Evolutionary conservation across 768 basidiomycete genomes (phyloP), one percentile per base, ranked within the genome.

Genomic region (Mycena rebaudengoi): DNA sequence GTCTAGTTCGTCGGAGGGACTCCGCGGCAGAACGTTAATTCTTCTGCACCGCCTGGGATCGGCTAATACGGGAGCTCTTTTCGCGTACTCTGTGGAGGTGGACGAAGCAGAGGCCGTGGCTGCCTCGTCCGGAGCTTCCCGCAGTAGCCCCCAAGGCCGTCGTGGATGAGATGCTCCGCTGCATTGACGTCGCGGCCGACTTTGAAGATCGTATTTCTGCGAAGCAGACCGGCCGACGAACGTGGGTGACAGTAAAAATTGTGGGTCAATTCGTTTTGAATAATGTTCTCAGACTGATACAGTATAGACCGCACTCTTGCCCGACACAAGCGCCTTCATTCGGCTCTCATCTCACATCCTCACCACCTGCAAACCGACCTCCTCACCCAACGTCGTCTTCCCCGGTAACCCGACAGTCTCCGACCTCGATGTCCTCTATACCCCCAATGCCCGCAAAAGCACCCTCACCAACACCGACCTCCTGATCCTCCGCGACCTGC

Each of bases 61-160:
- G 13, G 83, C 84, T 65, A 91, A 91, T 69, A 91, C 89, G 67
- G 96, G 93, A 4, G 82, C 85, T 7, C 76, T 97, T 14, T 86
- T 97, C 66, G 88, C 85, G n/a, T 96, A 97, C 77, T 91, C 89
- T 53, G 93, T 94, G 20, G 94, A 96, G 75, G 94, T 91, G 8
- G 88, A 94, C 66, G 85, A 88, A 67, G 74, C 74, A 13, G 81
- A 86, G 35, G 84, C 84, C 7, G 76, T 79, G 69, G 48, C 68
- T 53, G 57, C 70, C 52, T 10, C 67, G 48, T 35, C 57, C 46
- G 37, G 65, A 50, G 66, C 69, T 43, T 68, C 66, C 26, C 68
- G 74, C 40, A 51, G 68, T 5, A 76, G 76, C 7, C 75, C 79
- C 8, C 75, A 87, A 89, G 71, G 83, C 80, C 28, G 85, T 90